Percentiles rank a stretch among this genome's conserved stretches.
Conservation (phyloP, 2,329 filamentous ascomycete genomes). For the Hymenoscyphus scutula region DNA sequence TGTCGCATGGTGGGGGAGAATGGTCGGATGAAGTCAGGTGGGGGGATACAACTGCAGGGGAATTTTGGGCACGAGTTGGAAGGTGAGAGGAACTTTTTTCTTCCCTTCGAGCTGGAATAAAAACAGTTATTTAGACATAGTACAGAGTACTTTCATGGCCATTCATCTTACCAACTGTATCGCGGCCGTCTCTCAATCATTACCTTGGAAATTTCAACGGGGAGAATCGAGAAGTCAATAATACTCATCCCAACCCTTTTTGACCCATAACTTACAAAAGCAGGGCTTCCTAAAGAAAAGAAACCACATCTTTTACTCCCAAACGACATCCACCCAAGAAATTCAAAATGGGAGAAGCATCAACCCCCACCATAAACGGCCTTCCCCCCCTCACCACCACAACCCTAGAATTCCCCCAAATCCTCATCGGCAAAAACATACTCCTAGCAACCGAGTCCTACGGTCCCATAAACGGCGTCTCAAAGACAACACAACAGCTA, state of each 20-base stretch:
- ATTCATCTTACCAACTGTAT: too few species aligned
- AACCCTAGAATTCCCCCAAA: conserved; percentile 39
- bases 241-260: too few species aligned
- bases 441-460: conserved; percentile 70
- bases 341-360: conserved; percentile 2
- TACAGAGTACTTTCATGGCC: too few species aligned
- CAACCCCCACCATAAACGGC: conserved; percentile 23
- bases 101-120: neutral
- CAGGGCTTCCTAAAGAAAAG: too few species aligned
- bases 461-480: conserved; percentile 72
- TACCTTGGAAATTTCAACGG: too few species aligned
- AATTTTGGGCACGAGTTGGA: neutral
- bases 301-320: neutral
- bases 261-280: too few species aligned
- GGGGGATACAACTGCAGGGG: neutral
- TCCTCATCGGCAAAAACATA: conserved; percentile 59
- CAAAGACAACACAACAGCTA: conserved; percentile 66
- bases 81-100: neutral
- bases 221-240: too few species aligned
- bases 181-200: too few species aligned
- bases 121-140: too few species aligned
- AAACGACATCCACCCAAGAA: neutral
- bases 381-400: conserved; percentile 1
- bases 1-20: neutral
- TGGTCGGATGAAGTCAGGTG: conserved; percentile 2